Evolutionary conservation across 208 protist genomes (phyloP), one percentile per base, ranked within the genome.

Genomic region (Trypanosoma scelopori): DNA sequence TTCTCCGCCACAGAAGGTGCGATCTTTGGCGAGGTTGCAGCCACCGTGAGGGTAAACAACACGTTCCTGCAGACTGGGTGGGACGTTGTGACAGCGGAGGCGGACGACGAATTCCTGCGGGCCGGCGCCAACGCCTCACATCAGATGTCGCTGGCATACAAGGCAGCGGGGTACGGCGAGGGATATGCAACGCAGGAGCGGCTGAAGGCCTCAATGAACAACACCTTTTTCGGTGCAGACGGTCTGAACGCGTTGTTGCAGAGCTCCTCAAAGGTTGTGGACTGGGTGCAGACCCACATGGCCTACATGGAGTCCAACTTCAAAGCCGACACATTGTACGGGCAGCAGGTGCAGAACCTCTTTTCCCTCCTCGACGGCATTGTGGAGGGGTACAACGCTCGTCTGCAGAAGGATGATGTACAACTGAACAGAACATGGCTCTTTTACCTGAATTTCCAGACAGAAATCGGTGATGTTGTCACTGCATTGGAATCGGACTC

Each of bases 401-500:
- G 23, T 39, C 41, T 53, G 15, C 20, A 16, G 28, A 23, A 45
- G n/a, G 27, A 18, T 49, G 59, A 43, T 5, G 3, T 16, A 2
- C 0, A 22, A 43, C 32, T 79, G 11, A 67, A 63, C 20, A 18
- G 25, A 50, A 68, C 47, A 25, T 57, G 43, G 52, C 58, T 84
- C 15, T 69, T 80, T 65, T 61, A 55, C 22, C 58, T 80, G 22
- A 84, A 79, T 56, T 58, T 78, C 6, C 63, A 77, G 28, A 56
- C 23, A 27, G 78, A 79, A 65, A 52, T 81, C 30, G 65, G 69
- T 16, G 79, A 84, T 53, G 58, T 84, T 16, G 59, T 69, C 5
- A 55, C 22, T 18, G 64, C 64, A 35, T 42, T 60, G 13, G 18
- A 30, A 22, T 25, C 30, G 42, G 1, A 0, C 1, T 43, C 12